Percentiles rank a stretch among this genome's conserved stretches.
These are phyloP conservation scores for Gossypium ekmanianum DNA, from an alignment of 345 rosid genomes.

Conservation along the genomic window DNA sequence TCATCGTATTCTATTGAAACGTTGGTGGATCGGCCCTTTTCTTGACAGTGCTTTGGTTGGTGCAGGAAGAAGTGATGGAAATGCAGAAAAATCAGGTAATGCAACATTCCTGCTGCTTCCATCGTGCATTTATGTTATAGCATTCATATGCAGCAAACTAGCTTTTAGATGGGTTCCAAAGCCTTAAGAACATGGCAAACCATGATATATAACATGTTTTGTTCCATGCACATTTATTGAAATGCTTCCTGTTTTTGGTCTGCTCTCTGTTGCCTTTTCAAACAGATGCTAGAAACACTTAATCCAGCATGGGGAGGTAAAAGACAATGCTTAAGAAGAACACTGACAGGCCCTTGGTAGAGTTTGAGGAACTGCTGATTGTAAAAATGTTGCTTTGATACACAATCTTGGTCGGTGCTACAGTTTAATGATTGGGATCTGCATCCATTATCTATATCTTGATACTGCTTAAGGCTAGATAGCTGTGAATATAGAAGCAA, in stretches of 20 bases:
- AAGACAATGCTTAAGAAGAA: constrained; percentile 75
- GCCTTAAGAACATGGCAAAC: background rate
- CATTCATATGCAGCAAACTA: too few relatives aligned
- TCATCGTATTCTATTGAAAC: constrained; percentile 6
- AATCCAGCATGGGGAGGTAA: constrained; percentile 53
- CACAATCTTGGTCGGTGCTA: constrained; percentile 17
- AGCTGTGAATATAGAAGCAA: constrained; percentile 27
- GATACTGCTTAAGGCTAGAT: constrained; percentile 21
- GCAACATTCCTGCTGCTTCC: background rate
- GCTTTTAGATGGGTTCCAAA: background rate
- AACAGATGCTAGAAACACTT: constrained; percentile 45
- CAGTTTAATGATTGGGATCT: constrained; percentile 1
- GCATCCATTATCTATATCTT: constrained; percentile 13
- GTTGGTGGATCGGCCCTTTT: constrained; percentile 1
- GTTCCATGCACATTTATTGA: background rate
- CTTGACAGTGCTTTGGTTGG: constrained; percentile 22
- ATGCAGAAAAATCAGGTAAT: constrained; percentile 61
- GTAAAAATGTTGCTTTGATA: background rate
- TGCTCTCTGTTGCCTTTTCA: background rate
- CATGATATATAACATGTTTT: background rate
- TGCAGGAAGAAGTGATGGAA: constrained; percentile 53
- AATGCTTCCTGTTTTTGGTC: background rate
- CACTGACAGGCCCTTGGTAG: constrained; percentile 91
- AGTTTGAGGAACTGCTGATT: constrained; percentile 17
- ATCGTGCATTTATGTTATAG: too few relatives aligned